Percentiles rank a stretch among this genome's conserved stretches.
These are phyloP conservation scores for Pleurozium schreberi DNA, from an alignment of 225 moss, liverwort and hornwort genomes.

Conservation along the genomic window DNA sequence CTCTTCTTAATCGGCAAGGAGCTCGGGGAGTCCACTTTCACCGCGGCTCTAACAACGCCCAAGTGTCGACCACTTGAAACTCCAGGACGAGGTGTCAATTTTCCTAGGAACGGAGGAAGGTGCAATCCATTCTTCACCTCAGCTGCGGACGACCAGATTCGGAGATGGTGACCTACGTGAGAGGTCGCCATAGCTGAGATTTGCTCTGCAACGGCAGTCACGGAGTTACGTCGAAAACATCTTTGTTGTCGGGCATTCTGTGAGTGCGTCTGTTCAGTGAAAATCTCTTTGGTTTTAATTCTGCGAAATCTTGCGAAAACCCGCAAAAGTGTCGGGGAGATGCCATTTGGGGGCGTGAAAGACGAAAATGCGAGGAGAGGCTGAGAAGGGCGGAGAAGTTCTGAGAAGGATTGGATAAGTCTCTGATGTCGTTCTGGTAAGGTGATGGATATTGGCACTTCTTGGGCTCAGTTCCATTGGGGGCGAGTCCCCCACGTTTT, in stretches of 20 bases:
- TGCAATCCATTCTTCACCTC: background rate
- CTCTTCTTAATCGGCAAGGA: constrained; percentile 19
- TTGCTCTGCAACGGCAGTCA: background rate
- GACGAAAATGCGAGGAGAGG: background rate
- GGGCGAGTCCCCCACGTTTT: too few relatives aligned
- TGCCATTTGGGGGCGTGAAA: background rate
- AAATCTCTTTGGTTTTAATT: background rate
- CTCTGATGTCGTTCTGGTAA: background rate
- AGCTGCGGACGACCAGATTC: background rate
- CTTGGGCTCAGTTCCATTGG: too few relatives aligned
- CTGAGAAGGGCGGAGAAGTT: background rate
- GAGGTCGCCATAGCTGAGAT: constrained; percentile 17
- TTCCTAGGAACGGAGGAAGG: background rate
- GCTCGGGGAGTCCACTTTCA: constrained; percentile 29
- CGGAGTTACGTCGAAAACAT: background rate
- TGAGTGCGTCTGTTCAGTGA: background rate
- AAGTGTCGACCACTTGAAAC: background rate
- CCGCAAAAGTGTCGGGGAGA: background rate
- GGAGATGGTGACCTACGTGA: background rate
- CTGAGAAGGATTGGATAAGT: constrained; percentile 12
- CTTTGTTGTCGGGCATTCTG: background rate
- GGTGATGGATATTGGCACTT: too few relatives aligned
- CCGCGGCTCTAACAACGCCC: constrained; percentile 17
- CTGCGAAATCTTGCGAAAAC: background rate
- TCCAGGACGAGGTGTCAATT: background rate